phyloP scores from a whole-genome alignment of 225 moss, liverwort and hornwort species.

The Straminergon stramineum region DNA sequence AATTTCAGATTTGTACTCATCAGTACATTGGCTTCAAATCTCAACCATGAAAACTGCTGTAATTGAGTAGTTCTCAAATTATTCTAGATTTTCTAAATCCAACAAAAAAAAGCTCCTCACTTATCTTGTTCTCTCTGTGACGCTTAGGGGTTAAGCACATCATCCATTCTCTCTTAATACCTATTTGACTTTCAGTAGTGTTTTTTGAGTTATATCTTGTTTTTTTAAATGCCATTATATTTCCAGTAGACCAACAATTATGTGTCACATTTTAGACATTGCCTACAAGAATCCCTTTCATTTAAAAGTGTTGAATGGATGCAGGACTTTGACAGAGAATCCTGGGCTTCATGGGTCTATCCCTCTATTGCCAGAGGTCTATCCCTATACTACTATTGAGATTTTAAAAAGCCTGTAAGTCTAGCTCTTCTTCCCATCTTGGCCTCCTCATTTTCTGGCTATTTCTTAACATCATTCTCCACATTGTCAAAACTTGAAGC shows the following conservation, averaged over 20 bases:
- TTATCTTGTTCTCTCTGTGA: no score
- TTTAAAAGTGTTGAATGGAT: neutral
- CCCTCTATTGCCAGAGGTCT: neutral
- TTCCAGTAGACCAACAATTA: neutral
- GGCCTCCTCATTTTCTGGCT: neutral
- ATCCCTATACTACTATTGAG: no score
- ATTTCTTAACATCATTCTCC: neutral
- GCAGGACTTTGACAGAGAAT: conserved; percentile 12
- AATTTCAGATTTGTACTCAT: no score
- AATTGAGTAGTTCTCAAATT: no score
- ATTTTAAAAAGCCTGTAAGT: neutral
- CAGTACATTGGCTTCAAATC: no score
- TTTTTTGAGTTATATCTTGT: neutral
- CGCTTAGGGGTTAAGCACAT: no score
- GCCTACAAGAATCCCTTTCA: neutral
- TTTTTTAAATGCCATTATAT: rapidly evolving
- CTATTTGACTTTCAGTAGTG: neutral
- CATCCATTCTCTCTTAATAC: neutral
- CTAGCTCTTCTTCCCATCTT: neutral
- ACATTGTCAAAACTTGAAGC: neutral
- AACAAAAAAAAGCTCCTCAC: no score
- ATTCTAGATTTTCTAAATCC: no score
- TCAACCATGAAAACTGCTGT: no score
- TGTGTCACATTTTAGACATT: neutral
- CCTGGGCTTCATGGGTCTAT: neutral